Conservation (phyloP, 345 rosid species). For the Euphorbia pulcherrima region DNA sequence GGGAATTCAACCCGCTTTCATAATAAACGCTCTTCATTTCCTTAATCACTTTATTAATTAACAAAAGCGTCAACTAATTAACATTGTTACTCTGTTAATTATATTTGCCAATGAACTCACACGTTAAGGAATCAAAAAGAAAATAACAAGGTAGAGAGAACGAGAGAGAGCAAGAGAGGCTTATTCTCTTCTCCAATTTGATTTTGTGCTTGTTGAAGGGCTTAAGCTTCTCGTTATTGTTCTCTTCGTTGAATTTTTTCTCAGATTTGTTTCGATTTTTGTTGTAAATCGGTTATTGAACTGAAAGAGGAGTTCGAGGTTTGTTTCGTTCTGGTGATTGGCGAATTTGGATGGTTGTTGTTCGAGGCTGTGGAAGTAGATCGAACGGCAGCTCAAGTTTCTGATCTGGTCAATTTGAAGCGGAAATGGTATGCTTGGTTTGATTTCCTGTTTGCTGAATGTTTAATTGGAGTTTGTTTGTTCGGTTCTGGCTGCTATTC, state of each 20-base stretch:
- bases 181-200: conserved; percentile 41
- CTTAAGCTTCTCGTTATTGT: conserved; percentile 39
- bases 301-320: conserved; percentile 4
- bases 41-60: conserved; percentile 19
- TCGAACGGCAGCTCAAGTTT: conserved; percentile 39
- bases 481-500: conserved; percentile 5
- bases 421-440: conserved; percentile 34
- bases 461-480: not conserved
- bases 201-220: conserved; percentile 32
- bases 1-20: conserved; percentile 11
- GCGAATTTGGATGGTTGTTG: conserved; percentile 30
- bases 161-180: too few relatives aligned
- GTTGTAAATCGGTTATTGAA: conserved; percentile 16
- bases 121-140: conserved; percentile 12
- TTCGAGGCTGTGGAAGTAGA: conserved; percentile 36
- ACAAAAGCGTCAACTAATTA: conserved; percentile 5
- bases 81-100: not conserved
- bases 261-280: conserved; percentile 1
- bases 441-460: not conserved
- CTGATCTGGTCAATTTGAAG: conserved; percentile 38
- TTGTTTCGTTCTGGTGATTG: too few relatives aligned
- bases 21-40: conserved; percentile 20
- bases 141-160: too few relatives aligned
- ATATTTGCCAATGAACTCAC: not conserved
- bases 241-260: not conserved